Evolutionary conservation across 1,284 basidiomycete species (phyloP), one percentile per base, ranked within the genome.

Genomic region (Coniferiporia weirii): DNA sequence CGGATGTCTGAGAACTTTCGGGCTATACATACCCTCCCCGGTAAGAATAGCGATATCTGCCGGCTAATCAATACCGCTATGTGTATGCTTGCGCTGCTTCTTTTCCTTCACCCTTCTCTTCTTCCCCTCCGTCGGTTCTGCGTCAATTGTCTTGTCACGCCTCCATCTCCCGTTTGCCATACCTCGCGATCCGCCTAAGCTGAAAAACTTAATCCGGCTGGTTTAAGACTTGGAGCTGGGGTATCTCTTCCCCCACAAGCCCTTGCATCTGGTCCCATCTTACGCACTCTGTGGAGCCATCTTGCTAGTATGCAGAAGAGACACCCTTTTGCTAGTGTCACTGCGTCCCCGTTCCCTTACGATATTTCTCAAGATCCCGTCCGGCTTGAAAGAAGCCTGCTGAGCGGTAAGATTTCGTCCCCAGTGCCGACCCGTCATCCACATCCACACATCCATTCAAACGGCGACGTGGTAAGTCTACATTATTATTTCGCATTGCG

Each of bases 321-420:
- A n/a, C 59, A 60, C 56, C 59, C 59, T 47, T 60, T 49, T 49
- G 59, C 59, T 22, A 50, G 19, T 19, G 59, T 49, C 8, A 45
- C 46, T 15, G 15, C 54, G 15, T 49, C 49, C 27, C 12, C 43
- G 27, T 27, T 27, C 9, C 13, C 34, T 17, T 20, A 44, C 35
- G 50, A 53, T 10, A 20, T 32, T 34, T 7, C 38, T 47, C 40
- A 36, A n/a, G 19, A 48, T 36, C 15, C 19, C 9, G 8, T 9
- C 12, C 35, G 12, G 20, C 8, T 32, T 19, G 49, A 52, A 20
- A 32, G 17, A 20, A 34, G 27, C 40, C 9, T 32, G n/a, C 36
- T 19, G 19, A 40, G 20, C 8, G 15, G 22, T 12, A 20, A 51
- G 22, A 36, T 48, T 32, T 13, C 40, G 3, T 20, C 38, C 4